A percentile compares a stretch with the other conserved stretches of the same genome.
phyloP scores from a whole-genome alignment of 805 yeast genomes.

The Starmerella scarabaei region DNA sequence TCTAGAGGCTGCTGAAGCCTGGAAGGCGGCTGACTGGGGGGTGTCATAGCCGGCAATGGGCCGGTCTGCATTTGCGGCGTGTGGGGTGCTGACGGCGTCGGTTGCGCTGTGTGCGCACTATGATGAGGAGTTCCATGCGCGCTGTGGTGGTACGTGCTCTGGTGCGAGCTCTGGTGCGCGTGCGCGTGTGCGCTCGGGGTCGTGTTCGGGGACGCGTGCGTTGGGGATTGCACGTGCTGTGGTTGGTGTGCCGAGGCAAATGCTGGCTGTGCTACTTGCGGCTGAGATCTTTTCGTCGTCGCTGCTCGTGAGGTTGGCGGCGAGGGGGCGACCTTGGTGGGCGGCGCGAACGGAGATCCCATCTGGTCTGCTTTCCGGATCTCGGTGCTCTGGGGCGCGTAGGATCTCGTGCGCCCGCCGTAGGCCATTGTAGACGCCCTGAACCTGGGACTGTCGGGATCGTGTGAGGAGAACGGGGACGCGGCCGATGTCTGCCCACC shows the following conservation, averaged over 20 bases:
- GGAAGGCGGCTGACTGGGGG: not conserved
- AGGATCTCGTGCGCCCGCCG: slow-evolving; percentile 7
- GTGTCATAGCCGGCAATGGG: not conserved
- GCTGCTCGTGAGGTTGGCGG: too few relatives aligned
- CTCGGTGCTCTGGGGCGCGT: slow-evolving; percentile 3
- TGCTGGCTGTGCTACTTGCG: not conserved
- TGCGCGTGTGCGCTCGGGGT: not conserved
- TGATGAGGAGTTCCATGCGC: too few relatives aligned
- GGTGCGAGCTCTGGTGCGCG: not conserved
- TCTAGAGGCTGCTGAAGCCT: not conserved
- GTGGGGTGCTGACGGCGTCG: too few relatives aligned
- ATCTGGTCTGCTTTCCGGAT: not conserved
- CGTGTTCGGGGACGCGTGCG: not conserved
- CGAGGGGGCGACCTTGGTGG: too few relatives aligned
- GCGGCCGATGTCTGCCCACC: slow-evolving; percentile 5
- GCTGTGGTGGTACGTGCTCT: too few relatives aligned
- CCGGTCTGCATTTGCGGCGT: too few relatives aligned
- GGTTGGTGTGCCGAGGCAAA: not conserved
- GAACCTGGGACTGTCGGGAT: slow-evolving; percentile 7
- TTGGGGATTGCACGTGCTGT: not conserved
- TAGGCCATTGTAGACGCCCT: slow-evolving; percentile 18
- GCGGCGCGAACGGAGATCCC: not conserved
- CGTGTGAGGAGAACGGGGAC: slow-evolving; percentile 6
- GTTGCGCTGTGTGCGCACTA: too few relatives aligned
- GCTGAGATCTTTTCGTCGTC: too few relatives aligned